Base-by-base conservation (phyloP, 495 filamentous ascomycete species). In the Acidiella bohemica region DNA sequence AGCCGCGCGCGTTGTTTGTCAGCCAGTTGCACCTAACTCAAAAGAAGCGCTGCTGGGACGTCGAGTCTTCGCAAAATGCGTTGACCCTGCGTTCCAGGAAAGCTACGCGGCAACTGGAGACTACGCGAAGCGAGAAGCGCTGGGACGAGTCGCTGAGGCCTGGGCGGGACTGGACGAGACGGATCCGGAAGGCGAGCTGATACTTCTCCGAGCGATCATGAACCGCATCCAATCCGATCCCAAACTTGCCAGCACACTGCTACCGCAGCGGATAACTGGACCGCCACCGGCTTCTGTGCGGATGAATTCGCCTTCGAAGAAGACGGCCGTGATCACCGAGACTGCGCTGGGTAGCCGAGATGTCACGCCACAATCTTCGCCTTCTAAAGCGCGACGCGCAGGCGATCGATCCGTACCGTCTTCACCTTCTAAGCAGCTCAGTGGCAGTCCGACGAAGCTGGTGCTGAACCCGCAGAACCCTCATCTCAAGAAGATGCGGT, bases 121-220 rank as follows among this genome's bases (percentile, higher is more conserved):
- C 27, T 72, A 76, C 33, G 62, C 68, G 12, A 88, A 88, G 56
- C 71, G 83, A 24, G 84, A 94, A 49, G 83, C 82, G 1, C 71
- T 94, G 4, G 78, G 80, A 7, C 69, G 71, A 24, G 67, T 95
- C 11, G 82, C 80, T 0, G 78, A 87, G 50, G 87, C 88, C 2
- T 92, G 84, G 68, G 80, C 76, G 7, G 68, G 75, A 7, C 70
- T 97, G 24, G 82, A 95, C 62, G 73, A 78, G 36, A 70, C 86
- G 16, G 87, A 97, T 50, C 88, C 90, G 0, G 90, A 95, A 59
- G 87, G 86, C 19, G 74, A 86, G 20, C 92, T 85, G 50, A 76
- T 88, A 34, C 70, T 97, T 10, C 60, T 97, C 33, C 73, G 74
- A 51, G 66, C 69, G 34, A 73, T 84, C 28, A 72, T 85, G 31